A percentile compares a stretch with the other conserved stretches of the same genome.
Conservation (phyloP, 106 monocot genomes). For the Posidonia australis region DNA sequence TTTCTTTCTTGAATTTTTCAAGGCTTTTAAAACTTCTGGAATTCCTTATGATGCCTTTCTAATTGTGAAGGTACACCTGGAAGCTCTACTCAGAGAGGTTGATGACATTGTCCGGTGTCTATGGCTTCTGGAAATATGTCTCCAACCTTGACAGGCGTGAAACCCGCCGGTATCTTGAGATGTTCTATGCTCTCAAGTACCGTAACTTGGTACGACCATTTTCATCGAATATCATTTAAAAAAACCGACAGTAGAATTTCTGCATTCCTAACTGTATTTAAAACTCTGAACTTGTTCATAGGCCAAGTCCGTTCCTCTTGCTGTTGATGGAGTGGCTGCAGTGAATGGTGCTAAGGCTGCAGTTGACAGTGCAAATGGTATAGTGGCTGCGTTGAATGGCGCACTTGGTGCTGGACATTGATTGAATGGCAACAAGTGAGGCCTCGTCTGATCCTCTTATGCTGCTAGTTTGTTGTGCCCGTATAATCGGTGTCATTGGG, state of each 20-base stretch:
- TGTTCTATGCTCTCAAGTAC: constrained; percentile 32
- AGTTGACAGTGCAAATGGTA: not conserved
- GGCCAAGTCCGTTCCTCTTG: constrained; percentile 28
- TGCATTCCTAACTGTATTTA: not conserved
- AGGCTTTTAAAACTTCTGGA: not conserved
- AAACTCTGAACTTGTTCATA: not conserved
- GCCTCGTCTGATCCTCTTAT: too few species aligned
- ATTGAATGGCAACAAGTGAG: too few species aligned
- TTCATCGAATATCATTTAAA: not conserved
- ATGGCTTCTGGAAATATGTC: constrained; percentile 31
- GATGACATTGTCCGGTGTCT: constrained; percentile 27
- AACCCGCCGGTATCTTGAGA: constrained; percentile 23
- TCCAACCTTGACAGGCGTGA: constrained; percentile 24
- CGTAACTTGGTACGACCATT: constrained; percentile 20
- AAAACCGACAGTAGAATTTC: not conserved
- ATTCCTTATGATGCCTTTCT: not conserved
- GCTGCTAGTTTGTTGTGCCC: too few species aligned
- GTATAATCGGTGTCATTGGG: too few species aligned
- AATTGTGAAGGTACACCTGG: constrained; percentile 25
- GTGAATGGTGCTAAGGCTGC: constrained; percentile 9
- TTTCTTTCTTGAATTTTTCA: not conserved
- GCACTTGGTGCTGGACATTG: too few species aligned
- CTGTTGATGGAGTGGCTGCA: constrained; percentile 13
- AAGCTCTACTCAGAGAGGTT: constrained; percentile 28
- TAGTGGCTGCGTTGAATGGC: not conserved